Base-by-base conservation (phyloP, 176 grass and related monocot species). In the Themeda triandra region DNA sequence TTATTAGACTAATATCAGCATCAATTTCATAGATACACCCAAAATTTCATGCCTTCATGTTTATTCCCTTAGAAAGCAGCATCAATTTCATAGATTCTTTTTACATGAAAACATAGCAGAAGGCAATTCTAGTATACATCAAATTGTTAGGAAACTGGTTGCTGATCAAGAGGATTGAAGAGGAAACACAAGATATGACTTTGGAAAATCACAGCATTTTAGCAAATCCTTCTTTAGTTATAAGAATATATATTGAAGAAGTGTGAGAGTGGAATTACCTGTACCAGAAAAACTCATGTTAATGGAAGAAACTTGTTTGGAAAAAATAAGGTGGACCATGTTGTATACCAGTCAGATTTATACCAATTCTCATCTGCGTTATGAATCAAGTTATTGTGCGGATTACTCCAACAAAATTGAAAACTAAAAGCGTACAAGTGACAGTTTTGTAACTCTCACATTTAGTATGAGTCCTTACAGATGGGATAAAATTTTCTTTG, bases 71-170 rank as follows among this genome's bases (percentile, higher is more conserved):
- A 42, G 71, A 32, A 77, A 66, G 70, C 41, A 86, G 63, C 62
- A 86, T 15, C 67, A 76, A 60, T 4, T 86, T 66, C 41, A 51
- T 83, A 75, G 32, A 82, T 84, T 80, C 19, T 73, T 87, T 80
- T 76, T 65, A 71, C 17, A 63, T 2, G 2, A 33, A 0, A 4
- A 33, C 6, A 75, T 63, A 66, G 41, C 36, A 79, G 73, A 81
- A 90, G 19, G 37, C 14, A 63, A 64, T 68, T 83, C 60, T 65
- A 79, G 69, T 75, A 80, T 86, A 59, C 29, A 10, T 45, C 35
- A 80, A 79, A 90, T 46, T 82, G 25, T 71, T 63, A 63, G 23
- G 21, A 29, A 49, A 80, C n/a, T 62, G 33, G 51, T 14, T 63
- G 62, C 69, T 54, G 46, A 39, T 63, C 49, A 25, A 75, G 32